Base-by-base conservation (phyloP, 805 yeast genomes). In the Pichia nanzhaoensis region DNA sequence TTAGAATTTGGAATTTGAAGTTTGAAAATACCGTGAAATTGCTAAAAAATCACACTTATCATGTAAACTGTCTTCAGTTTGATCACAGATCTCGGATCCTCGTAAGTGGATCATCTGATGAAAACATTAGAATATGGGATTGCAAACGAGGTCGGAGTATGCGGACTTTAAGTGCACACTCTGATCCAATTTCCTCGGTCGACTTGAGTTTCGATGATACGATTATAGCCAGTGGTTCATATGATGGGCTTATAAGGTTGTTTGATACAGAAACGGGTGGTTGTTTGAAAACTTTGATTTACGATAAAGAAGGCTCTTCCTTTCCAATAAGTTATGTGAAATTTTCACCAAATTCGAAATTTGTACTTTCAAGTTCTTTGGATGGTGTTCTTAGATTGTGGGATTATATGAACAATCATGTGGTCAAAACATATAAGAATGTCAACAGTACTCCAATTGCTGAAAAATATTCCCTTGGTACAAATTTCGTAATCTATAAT, bases 81-180 rank as follows among this genome's bases (percentile, higher is more conserved):
- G 84, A 78, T 51, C 62, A 69, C 34, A 82, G 82, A 59, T 96
- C 96, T 1, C 85, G 87, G 50, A 62, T 93, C 19, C 60, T 93
- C 14, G 78, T 85, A 20, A 77, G 90, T 36, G 95, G 95, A 0
- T 79, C 95, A 1, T 78, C 93, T 41, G 99, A 91, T 63, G 98
- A 91, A 59, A 87, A 91, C 42, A 81, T 93, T 14, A 75, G 90
- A 42, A 73, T 91, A 2, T 91, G 99, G 99, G 96, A 91, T 62
- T 75, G 83, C 2, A 68, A 70, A 28, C 68, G 77, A 17, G 95
- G 95, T 1, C 73, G 73, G 34, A 75, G 85, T 45, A 65, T 88
- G 54, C 80, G 84, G 57, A 86, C 95, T 0, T 66, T 91, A 41
- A 84, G 95, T 34, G 97, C 98, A 0, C 99, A 91, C 64, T 78